These are phyloP conservation scores for Fusarium verticillioides DNA, from an alignment of 2,329 filamentous ascomycete species.

Conservation along the genomic window DNA sequence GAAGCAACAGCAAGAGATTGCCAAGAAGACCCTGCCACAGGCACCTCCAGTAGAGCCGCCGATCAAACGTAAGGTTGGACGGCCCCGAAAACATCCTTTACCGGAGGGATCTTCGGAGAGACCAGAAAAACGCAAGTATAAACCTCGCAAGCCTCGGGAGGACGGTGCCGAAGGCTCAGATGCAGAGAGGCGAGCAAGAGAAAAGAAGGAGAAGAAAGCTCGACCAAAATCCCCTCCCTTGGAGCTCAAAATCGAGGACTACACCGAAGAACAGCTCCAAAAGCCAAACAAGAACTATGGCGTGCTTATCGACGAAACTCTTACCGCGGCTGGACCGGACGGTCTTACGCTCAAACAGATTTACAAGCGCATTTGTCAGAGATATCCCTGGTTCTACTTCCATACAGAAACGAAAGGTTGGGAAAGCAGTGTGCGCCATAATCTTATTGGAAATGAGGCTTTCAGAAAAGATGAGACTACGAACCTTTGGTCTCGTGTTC, in stretches of 20 bases:
- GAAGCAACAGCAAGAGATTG: constrained; percentile 62
- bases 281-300: constrained; percentile 73
- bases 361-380: constrained; percentile 69
- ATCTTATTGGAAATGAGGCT: constrained; percentile 70
- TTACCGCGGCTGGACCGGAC: constrained; percentile 63
- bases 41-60: constrained; percentile 61
- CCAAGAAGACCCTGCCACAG: constrained; percentile 63
- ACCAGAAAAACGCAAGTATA: constrained; percentile 74
- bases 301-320: constrained; percentile 69
- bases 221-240: constrained; percentile 70
- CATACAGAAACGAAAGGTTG: constrained; percentile 71
- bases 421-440: constrained; percentile 73
- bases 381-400: constrained; percentile 70
- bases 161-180: constrained; percentile 67
- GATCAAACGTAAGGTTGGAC: constrained; percentile 72
- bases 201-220: constrained; percentile 70
- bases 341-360: constrained; percentile 70
- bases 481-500: constrained; percentile 67
- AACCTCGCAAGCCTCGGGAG: constrained; percentile 68
- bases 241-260: constrained; percentile 65
- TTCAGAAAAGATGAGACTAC: constrained; percentile 69
- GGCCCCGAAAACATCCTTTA: constrained; percentile 71
- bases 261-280: constrained; percentile 67
- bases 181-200: constrained; percentile 64
- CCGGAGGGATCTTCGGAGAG: constrained; percentile 65